These are phyloP conservation scores for Yarrowia deformans DNA, from an alignment of 805 yeast species.

Conservation along the genomic window DNA sequence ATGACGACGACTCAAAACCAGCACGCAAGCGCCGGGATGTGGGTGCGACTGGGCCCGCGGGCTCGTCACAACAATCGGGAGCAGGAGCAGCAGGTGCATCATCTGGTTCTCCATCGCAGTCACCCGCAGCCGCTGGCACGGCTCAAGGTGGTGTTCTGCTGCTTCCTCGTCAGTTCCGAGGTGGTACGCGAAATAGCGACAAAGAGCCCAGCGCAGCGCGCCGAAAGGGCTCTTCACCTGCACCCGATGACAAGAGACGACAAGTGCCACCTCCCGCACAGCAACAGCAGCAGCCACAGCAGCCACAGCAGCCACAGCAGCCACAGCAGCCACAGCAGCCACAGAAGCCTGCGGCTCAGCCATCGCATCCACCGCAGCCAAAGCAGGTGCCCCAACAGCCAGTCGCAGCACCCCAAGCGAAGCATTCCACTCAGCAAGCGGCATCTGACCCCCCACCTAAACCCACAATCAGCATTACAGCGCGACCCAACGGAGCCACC, in stretches of 20 bases:
- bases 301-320: not conserved
- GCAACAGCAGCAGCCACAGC: not conserved
- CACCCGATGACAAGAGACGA: slow-evolving; percentile 17
- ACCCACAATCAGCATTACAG: slow-evolving; percentile 34
- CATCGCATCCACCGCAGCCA: slow-evolving; percentile 4
- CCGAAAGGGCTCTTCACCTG: slow-evolving; percentile 23
- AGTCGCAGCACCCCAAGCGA: not conserved
- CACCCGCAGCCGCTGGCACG: slow-evolving; percentile 37
- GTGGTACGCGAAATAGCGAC: slow-evolving; percentile 32
- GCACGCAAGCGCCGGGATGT: slow-evolving; percentile 6
- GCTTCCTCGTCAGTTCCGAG: slow-evolving; percentile 47
- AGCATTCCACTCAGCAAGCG: not conserved
- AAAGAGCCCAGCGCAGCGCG: slow-evolving; percentile 33
- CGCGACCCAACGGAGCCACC: slow-evolving; percentile 38
- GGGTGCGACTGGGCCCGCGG: not conserved
- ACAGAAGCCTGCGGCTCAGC: no score
- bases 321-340: not conserved
- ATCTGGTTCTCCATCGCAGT: slow-evolving; percentile 26
- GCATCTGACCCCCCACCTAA: slow-evolving; percentile 8
- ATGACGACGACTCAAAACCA: slow-evolving; percentile 26
- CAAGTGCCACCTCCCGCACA: not conserved
- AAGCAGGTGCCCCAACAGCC: not conserved
- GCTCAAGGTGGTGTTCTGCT: slow-evolving; percentile 46
- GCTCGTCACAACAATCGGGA: slow-evolving; percentile 9
- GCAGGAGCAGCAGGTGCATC: slow-evolving; percentile 14